phyloP scores from a whole-genome alignment of 2,329 filamentous ascomycete species.

The Curvularia spicifera region DNA sequence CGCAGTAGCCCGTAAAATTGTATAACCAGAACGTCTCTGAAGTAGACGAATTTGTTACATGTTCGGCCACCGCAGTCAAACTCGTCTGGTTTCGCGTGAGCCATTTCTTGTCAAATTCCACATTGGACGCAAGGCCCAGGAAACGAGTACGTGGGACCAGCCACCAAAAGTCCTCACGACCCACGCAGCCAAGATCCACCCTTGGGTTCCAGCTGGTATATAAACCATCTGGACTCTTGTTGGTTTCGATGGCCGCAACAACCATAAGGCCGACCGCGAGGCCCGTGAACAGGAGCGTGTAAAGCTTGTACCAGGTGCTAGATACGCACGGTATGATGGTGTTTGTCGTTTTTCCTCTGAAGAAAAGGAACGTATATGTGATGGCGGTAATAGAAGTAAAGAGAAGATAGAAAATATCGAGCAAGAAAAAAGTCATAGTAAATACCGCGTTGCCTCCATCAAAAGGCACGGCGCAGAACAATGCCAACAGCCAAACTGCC shows the following conservation, averaged over 20 bases:
- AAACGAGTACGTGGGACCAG: not conserved
- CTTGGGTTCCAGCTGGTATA: not conserved
- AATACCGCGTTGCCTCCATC: no score
- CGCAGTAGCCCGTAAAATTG: not conserved
- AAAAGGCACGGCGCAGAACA: not conserved
- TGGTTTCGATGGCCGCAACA: slow-evolving; percentile 20
- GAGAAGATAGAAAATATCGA: not conserved
- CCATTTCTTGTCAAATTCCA: not conserved
- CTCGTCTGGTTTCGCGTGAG: not conserved
- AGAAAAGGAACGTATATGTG: slow-evolving; percentile 12
- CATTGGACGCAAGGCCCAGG: not conserved
- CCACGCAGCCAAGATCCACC: not conserved
- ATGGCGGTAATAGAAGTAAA: not conserved
- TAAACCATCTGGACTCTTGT: not conserved
- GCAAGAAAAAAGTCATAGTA: not conserved
- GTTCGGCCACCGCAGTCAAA: not conserved
- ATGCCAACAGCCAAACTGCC: not conserved
- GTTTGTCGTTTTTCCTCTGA: slow-evolving; percentile 16
- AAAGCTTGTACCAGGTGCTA: slow-evolving; percentile 21
- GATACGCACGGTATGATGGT: slow-evolving; percentile 21
- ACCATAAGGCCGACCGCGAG: slow-evolving; percentile 11
- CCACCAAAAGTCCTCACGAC: not conserved
- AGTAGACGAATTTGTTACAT: not conserved
- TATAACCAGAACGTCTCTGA: not conserved
- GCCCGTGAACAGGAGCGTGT: slow-evolving; percentile 15